These are phyloP conservation scores for Lactifluus rugatus DNA, from an alignment of 768 basidiomycete species.

Conservation along the genomic window DNA sequence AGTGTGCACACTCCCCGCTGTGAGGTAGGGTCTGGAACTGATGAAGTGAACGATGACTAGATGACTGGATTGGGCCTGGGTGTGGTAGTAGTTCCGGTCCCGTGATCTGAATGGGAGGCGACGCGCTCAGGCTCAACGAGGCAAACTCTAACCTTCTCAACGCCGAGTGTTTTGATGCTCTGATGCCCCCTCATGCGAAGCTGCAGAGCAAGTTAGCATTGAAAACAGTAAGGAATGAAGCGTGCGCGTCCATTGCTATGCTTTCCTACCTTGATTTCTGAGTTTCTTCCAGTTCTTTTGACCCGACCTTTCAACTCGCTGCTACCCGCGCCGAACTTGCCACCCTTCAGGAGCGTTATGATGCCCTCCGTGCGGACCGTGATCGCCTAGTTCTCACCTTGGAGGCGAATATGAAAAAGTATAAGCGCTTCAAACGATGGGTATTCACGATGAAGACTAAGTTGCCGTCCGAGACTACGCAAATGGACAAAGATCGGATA, in stretches of 20 bases:
- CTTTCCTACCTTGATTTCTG: neutral
- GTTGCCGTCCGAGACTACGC: neutral
- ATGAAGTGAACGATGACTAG: too few species aligned
- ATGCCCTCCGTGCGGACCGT: slow-evolving; percentile 8
- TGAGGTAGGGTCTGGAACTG: too few species aligned
- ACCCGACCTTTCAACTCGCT: neutral
- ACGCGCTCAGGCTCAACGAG: too few species aligned
- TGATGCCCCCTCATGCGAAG: neutral
- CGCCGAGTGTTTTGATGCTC: neutral
- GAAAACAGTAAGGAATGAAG: neutral
- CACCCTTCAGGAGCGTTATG: slow-evolving; percentile 6
- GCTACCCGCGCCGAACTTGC: slow-evolving; percentile 4
- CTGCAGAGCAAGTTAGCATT: neutral
- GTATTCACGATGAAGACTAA: neutral
- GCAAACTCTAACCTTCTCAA: neutral
- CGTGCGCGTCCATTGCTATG: neutral
- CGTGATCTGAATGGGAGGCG: neutral
- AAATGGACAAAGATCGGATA: neutral
- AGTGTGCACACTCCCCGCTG: too few species aligned
- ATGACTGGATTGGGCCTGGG: too few species aligned
- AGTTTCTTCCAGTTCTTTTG: neutral
- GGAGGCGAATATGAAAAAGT: slow-evolving; percentile 3
- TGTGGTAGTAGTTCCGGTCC: too few species aligned
- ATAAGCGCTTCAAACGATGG: slow-evolving; percentile 12
- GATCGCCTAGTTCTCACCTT: neutral